phyloP scores from a whole-genome alignment of 129 eudicot genomes.

The Flaveria ramosissima region DNA sequence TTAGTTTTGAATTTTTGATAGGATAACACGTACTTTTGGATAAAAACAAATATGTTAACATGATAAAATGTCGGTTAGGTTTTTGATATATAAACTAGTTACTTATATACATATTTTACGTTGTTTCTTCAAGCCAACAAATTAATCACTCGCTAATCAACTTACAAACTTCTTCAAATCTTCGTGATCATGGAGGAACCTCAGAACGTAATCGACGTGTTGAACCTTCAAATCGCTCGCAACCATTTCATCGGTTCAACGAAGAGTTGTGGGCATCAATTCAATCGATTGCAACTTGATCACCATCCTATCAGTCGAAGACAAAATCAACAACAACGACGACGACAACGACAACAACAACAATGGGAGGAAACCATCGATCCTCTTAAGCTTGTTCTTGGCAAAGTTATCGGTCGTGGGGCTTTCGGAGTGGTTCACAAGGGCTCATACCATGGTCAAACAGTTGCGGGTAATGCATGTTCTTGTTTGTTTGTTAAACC shows the following conservation, averaged over 20 bases:
- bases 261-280: background rate
- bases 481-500: background rate
- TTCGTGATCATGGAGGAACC: background rate
- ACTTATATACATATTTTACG: too few relatives aligned
- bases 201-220: background rate
- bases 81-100: too few relatives aligned
- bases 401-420: constrained; percentile 29
- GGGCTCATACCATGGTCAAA: constrained; percentile 24
- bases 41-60: too few relatives aligned
- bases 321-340: background rate
- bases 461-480: constrained; percentile 27
- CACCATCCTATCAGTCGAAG: background rate
- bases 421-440: constrained; percentile 31
- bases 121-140: background rate
- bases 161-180: background rate
- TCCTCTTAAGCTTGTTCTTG: constrained; percentile 29
- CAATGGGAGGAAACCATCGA: constrained; percentile 26
- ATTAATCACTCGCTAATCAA: background rate
- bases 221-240: background rate
- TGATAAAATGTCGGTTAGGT: too few relatives aligned
- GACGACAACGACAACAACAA: background rate
- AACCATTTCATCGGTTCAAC: background rate
- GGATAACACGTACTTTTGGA: too few relatives aligned
- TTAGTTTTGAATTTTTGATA: too few relatives aligned
- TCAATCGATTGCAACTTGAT: background rate